Percentiles rank a stretch among this genome's conserved stretches.
Conservation (phyloP, 2,329 filamentous ascomycete species). For the Ceratocystis destructans region DNA sequence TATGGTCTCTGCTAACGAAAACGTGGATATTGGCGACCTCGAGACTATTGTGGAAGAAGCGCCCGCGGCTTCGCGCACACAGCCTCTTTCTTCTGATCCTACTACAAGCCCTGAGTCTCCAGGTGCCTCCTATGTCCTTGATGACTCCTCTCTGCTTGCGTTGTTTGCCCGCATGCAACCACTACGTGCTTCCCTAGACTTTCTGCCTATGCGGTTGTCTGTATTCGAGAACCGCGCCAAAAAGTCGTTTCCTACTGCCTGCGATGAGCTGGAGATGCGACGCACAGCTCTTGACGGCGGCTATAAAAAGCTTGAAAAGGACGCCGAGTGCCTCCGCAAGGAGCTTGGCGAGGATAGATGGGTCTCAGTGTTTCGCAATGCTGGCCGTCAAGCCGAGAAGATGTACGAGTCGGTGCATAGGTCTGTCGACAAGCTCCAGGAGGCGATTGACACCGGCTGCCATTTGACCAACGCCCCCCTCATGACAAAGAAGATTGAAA, state of each 20-base stretch:
- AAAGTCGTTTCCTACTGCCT: conserved; percentile 73
- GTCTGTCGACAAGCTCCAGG: conserved; percentile 67
- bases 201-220: conserved; percentile 84
- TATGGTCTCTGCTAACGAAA: conserved; percentile 49
- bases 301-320: conserved; percentile 77
- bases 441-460: conserved; percentile 60
- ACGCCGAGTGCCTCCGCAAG: conserved; percentile 76
- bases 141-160: conserved; percentile 77
- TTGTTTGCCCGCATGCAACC: conserved; percentile 94
- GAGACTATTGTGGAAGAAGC: conserved; percentile 89
- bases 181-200: conserved; percentile 80
- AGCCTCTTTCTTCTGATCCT: conserved; percentile 42
- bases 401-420: conserved; percentile 94
- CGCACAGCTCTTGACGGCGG: conserved; percentile 62
- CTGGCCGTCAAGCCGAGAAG: conserved; percentile 80
- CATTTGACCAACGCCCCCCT: conserved; percentile 57
- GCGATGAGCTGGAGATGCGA: conserved; percentile 70
- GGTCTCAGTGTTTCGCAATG: conserved; percentile 89
- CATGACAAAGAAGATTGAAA: conserved; percentile 74
- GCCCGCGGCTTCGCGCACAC: conserved; percentile 37
- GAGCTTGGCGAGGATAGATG: conserved; percentile 92
- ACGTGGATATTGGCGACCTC: conserved; percentile 70
- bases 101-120: conserved; percentile 48
- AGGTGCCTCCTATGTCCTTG: conserved; percentile 46
- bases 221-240: conserved; percentile 72